Conservation (phyloP, 495 filamentous ascomycete species). For the Aspergillus carlsbadensis region DNA sequence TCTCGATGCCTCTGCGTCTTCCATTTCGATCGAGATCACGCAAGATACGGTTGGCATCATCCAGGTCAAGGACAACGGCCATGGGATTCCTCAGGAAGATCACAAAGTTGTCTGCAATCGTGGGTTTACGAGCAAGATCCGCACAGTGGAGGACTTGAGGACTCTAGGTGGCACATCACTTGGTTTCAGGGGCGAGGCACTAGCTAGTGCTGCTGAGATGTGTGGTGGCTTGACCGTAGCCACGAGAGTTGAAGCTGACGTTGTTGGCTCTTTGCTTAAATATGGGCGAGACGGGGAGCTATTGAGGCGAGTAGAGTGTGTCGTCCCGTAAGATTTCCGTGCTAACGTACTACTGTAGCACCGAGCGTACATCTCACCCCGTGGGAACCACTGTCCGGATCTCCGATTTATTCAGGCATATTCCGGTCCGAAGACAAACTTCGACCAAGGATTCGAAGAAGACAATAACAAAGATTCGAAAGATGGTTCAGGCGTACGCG, state of each 20-base stretch:
- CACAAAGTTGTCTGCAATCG: constrained; percentile 65
- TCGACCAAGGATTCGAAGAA: constrained; percentile 61
- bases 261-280: constrained; percentile 55
- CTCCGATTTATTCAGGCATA: constrained; percentile 60
- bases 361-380: constrained; percentile 57
- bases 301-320: too few relatives aligned
- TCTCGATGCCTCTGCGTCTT: constrained; percentile 76
- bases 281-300: constrained; percentile 54
- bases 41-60: constrained; percentile 77
- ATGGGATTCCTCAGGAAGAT: constrained; percentile 74
- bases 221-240: constrained; percentile 62
- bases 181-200: constrained; percentile 85
- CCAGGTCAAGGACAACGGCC: constrained; percentile 86
- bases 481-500: constrained; percentile 71
- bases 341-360: constrained; percentile 23
- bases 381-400: constrained; percentile 78
- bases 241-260: constrained; percentile 69
- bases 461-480: constrained; percentile 61
- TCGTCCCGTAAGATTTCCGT: too few relatives aligned
- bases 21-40: constrained; percentile 71
- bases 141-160: constrained; percentile 66
- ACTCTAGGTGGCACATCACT: constrained; percentile 63
- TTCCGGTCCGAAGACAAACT: constrained; percentile 74
- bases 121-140: constrained; percentile 85
- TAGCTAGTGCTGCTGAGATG: constrained; percentile 75